Evolutionary conservation across 495 filamentous ascomycete genomes (phyloP).

Genomic region (Aspergillus biplanus): DNA sequence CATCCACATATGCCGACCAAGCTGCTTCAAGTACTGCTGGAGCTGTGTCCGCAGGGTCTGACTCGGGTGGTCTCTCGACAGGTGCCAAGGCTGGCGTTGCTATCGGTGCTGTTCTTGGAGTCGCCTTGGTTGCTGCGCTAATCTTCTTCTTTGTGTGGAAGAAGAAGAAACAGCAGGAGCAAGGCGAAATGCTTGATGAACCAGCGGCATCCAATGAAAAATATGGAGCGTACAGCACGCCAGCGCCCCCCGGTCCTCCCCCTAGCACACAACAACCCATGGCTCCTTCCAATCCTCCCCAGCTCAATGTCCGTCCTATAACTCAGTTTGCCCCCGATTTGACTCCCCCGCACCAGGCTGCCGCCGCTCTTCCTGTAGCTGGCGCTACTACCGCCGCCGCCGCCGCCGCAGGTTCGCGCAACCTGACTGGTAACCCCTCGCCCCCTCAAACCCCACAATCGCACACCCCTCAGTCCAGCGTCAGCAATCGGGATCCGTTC

Average conservation of each 20-base stretch:
- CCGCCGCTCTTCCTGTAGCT: slow-evolving; percentile 42
- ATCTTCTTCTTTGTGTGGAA: slow-evolving; percentile 69
- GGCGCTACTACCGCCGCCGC: slow-evolving; percentile 26
- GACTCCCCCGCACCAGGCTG: slow-evolving; percentile 37
- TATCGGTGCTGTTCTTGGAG: slow-evolving; percentile 71
- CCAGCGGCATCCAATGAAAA: slow-evolving; percentile 64
- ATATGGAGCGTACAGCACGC: slow-evolving; percentile 33
- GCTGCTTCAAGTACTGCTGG: slow-evolving; percentile 26
- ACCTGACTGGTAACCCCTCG: slow-evolving; percentile 41
- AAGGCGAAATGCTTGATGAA: slow-evolving; percentile 33
- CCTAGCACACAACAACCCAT: slow-evolving; percentile 23
- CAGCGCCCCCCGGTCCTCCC: slow-evolving; percentile 39
- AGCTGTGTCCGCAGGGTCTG: slow-evolving; percentile 26
- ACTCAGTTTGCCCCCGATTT: slow-evolving; percentile 84
- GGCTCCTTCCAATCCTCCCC: slow-evolving; percentile 66
- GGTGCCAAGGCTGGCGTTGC: slow-evolving; percentile 83
- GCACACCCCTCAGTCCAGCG: slow-evolving; percentile 43
- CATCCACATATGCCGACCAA: slow-evolving; percentile 9
- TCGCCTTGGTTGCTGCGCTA: slow-evolving; percentile 63
- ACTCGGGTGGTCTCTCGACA: slow-evolving; percentile 55
- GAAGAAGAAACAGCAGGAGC: slow-evolving; percentile 50
- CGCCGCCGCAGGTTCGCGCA: slow-evolving; percentile 37
- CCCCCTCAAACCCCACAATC: slow-evolving; percentile 38
- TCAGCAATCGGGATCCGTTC: slow-evolving; percentile 48
- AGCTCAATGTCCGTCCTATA: slow-evolving; percentile 82